Evolutionary conservation across 1,284 basidiomycete species (phyloP), one percentile per base, ranked within the genome.

Genomic region (Puccinia novopanici): DNA sequence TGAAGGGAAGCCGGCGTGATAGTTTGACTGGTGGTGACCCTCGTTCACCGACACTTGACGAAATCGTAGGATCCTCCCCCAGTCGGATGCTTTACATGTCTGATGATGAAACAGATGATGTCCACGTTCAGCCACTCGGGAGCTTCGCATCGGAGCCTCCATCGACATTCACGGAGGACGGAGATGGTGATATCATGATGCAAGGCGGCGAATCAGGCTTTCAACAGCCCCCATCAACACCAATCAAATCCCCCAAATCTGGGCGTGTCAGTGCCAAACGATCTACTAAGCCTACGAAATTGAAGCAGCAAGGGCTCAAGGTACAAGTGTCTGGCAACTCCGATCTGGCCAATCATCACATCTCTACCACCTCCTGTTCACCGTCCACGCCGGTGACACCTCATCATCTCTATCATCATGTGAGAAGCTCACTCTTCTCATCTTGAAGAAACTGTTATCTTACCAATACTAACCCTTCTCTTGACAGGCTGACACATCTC

Each of bases 111-210:
- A 61, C 68, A 24, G 78, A 74, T 34, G 78, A 73, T 34, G 57
- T 68, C 42, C 55, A 75, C 34, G 59, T 75, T 15, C 55, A 75
- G 24, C 59, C 73, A 40, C 57, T 61, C 27, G 57, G 57, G 15
- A 75, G 37, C 48, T 75, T 75, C 24, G 73, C 17, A 50, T 27
- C 45, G 40, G 57, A 79, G 27, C 55, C 40, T 19, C 5, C 45
- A 40, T 48, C 63, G 9, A 34, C 63, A 27, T 67, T 68, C 34
- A 27, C 54, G 8, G 61, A 78, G 52, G 77, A 79, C 50, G 55
- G 55, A n/a, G 77, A 79, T 61, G 77, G 77, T 22, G 77, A 79
- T 72, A 72, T 68, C 19, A 72, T 34, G 27, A 79, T 79, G 77
- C 50, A 79, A 57, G 57, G 2, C 27, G 9, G n/a, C 37, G 54